Evolutionary conservation across 805 yeast genomes (phyloP).

Genomic region (Blastobotrys robertii): DNA sequence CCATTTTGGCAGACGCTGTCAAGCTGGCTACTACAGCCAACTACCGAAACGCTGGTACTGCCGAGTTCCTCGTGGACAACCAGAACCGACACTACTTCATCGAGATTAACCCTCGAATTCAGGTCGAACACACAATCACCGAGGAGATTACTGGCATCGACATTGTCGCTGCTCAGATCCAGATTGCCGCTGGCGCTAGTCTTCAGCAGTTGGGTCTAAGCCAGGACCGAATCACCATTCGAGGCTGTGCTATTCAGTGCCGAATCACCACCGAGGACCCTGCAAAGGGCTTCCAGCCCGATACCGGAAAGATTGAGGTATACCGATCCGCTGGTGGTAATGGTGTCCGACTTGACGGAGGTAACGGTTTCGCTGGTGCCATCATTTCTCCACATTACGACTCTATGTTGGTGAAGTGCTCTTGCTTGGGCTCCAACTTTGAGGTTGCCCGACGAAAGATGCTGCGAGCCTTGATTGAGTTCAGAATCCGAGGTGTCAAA

Average conservation of each 20-base stretch:
- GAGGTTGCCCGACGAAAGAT: constrained; percentile 97
- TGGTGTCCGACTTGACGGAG: constrained; percentile 98
- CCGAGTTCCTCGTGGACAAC: constrained; percentile 88
- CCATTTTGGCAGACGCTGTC: constrained; percentile 91
- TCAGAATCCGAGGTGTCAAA: constrained; percentile 98
- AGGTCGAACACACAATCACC: constrained; percentile 97
- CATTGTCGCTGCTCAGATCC: constrained; percentile 96
- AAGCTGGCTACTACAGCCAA: constrained; percentile 79
- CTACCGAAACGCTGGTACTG: constrained; percentile 97
- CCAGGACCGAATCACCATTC: constrained; percentile 88
- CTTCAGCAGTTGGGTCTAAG: constrained; percentile 82
- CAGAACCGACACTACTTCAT: constrained; percentile 95
- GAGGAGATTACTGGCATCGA: constrained; percentile 99
- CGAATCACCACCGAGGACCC: constrained; percentile 99
- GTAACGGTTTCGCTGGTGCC: constrained; percentile 96
- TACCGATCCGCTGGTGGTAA: constrained; percentile 99
- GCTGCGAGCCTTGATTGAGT: constrained; percentile 93
- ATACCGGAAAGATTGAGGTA: constrained; percentile 95
- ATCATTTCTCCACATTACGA: constrained; percentile 95
- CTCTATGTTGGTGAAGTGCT: constrained; percentile 95
- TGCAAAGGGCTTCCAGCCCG: constrained; percentile 92
- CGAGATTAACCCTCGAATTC: constrained; percentile 96
- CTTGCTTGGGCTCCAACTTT: constrained; percentile 93
- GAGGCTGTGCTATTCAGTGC: constrained; percentile 98
- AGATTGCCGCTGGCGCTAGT: constrained; percentile 97